These are phyloP conservation scores for Penicillium manginii DNA, from an alignment of 495 filamentous ascomycete species.

Conservation along the genomic window DNA sequence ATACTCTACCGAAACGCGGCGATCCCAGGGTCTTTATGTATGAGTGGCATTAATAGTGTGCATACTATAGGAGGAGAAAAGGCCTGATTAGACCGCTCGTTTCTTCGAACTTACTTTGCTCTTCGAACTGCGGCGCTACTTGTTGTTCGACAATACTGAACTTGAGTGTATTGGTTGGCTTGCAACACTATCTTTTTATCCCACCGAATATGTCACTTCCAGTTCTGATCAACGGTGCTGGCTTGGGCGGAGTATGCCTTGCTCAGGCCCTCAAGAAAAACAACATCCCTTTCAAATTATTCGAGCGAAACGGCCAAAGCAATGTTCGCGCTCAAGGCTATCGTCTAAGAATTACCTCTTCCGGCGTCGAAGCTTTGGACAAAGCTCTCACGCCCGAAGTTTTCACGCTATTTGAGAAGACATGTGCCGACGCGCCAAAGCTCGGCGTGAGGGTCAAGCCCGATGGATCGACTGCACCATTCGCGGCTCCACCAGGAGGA, in stretches of 20 bases:
- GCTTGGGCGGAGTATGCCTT: conserved; percentile 57
- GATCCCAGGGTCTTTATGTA: too few species aligned
- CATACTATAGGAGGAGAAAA: too few species aligned
- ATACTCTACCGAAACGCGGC: too few species aligned
- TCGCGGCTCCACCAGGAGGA: conserved; percentile 16
- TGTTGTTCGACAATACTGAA: too few species aligned
- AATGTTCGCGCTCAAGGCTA: conserved; percentile 45
- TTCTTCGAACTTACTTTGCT: too few species aligned
- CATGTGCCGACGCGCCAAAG: conserved; percentile 49
- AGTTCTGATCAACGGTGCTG: conserved; percentile 52
- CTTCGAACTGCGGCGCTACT: too few species aligned
- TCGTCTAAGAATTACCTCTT: conserved; percentile 53
- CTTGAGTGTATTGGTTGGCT: too few species aligned
- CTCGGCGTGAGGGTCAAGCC: conserved; percentile 19
- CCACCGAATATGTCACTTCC: conserved; percentile 20
- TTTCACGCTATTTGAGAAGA: conserved; percentile 55
- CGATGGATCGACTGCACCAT: conserved; percentile 7
- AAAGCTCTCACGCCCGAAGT: conserved; percentile 48
- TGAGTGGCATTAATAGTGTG: too few species aligned
- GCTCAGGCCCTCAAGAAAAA: conserved; percentile 57
- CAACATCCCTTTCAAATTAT: conserved; percentile 55
- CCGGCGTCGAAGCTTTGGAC: conserved; percentile 57
- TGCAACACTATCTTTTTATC: neutral
- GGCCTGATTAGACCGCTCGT: too few species aligned
- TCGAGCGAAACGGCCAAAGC: conserved; percentile 44